Base-by-base conservation (phyloP, 768 basidiomycete genomes). In the Lactarius quietus region DNA sequence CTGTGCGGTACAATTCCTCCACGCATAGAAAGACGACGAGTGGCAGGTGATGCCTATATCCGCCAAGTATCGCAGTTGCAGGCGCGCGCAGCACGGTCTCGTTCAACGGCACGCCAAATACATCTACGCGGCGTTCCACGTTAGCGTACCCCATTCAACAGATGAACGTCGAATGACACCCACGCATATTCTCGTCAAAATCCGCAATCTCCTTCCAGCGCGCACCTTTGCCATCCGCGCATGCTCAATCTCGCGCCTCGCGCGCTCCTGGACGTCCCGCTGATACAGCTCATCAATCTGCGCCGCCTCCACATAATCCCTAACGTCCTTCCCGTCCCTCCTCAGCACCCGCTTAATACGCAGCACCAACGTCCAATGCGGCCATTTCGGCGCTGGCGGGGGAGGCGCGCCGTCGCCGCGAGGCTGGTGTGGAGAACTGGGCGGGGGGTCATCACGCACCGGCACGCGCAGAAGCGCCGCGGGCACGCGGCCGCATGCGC, bases 1-100 rank as follows among this genome's bases (percentile, higher is more conserved):
- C 81, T 17, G 80, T 80, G 26, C 80, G 77, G 61, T 81, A 81
- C 38, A 83, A 69, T 68, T 83, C 80, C 52, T 83, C 82, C 29
- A 83, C 65, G 61, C 78, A 81, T 0, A 78, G 73, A 3, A 78
- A 74, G 41, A 78, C 78, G 3, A 80, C 77, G 28, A 75, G 64
- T 7, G 80, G 80, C 1, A 81, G 66, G 62, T 77, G 62, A 52
- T 81, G 76, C 48, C 74, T 74, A 39, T 74, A 76, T 20, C 79
- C 79, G 4, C 75, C 76, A 3, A 81, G 68, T 33, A 74, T 65
- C 20, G 78, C 74, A 17, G 72, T 62, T 4, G 74, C 69, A 20
- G 78, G 75, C 2, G 77, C 75, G 36, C 73, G 72, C 17, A 74
- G 61, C 9, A 78, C 63, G 6, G 76, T 72, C 20, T 78, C 74